A percentile compares a stretch with the other conserved stretches of the same genome.
Conservation (phyloP, 2,329 filamentous ascomycete genomes). For the Cladorrhinum sp. region DNA sequence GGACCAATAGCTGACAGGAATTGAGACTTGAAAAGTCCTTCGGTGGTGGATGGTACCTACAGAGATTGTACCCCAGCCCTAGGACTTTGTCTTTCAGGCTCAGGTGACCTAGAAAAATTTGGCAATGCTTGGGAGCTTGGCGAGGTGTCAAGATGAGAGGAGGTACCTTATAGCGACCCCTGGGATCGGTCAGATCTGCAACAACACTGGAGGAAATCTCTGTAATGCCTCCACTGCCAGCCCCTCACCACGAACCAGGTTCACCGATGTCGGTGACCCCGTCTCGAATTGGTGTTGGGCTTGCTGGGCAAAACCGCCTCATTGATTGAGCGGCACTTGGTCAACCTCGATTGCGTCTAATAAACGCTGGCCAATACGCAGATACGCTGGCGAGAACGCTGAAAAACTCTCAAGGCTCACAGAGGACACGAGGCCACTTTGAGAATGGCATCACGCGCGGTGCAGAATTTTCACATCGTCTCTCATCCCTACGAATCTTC, state of each 20-base stretch:
- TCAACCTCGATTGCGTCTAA: not conserved
- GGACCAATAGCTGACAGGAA: not conserved
- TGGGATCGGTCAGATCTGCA: conserved; percentile 1
- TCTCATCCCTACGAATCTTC: conserved; percentile 1
- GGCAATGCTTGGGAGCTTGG: conserved; percentile 21
- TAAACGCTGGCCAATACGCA: not conserved
- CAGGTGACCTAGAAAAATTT: conserved; percentile 31
- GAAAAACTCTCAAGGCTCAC: not conserved
- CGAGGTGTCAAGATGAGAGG: conserved; percentile 17
- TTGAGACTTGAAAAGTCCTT: conserved; percentile 6
- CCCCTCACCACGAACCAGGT: conserved; percentile 17
- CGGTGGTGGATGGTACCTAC: not conserved
- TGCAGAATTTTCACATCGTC: not conserved
- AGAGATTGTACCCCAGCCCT: conserved; percentile 8
- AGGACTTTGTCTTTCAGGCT: conserved; percentile 26
- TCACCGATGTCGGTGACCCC: conserved; percentile 23
- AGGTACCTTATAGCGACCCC: not conserved
- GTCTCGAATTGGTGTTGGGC: not conserved
- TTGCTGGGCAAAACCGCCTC: too few species aligned
- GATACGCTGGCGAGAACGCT: not conserved
- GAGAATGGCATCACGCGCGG: conserved; percentile 2
- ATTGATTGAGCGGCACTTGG: not conserved
- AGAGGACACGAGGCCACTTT: not conserved
- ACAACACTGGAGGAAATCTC: conserved; percentile 14
- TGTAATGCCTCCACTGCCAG: conserved; percentile 10